Evolutionary conservation across 345 rosid genomes (phyloP).

Genomic region (Aurinia saxatilis): DNA sequence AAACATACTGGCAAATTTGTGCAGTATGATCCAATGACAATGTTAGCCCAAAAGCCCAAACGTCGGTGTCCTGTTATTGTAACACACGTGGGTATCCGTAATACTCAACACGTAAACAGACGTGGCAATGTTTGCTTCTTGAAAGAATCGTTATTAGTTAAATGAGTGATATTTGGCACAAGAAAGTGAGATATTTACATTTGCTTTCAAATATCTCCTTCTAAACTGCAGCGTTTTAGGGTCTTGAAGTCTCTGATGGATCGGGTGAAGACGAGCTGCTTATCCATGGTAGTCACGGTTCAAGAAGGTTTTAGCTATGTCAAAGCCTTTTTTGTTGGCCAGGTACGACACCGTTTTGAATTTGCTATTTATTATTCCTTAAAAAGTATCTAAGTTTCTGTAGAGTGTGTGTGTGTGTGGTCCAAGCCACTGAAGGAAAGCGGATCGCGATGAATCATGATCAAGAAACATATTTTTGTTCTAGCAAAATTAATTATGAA

Average conservation of each 20-base stretch:
- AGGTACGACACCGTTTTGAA: constrained; percentile 16
- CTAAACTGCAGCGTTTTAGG: neutral
- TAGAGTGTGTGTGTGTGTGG: neutral
- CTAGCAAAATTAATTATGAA: too few relatives aligned
- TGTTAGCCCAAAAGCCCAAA: neutral
- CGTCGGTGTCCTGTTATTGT: neutral
- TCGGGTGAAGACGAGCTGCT: constrained; percentile 29
- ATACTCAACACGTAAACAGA: neutral
- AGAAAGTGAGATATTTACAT: neutral
- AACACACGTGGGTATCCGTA: neutral
- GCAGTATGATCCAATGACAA: neutral
- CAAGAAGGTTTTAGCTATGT: constrained; percentile 42
- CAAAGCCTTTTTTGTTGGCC: constrained; percentile 42
- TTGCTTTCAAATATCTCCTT: neutral
- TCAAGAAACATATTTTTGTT: too few relatives aligned
- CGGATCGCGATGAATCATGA: neutral
- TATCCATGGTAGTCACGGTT: constrained; percentile 37
- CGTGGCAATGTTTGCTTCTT: constrained; percentile 21
- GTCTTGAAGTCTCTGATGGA: constrained; percentile 19
- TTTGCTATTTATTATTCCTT: neutral
- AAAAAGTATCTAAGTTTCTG: too few relatives aligned
- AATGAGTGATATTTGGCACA: neutral
- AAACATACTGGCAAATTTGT: neutral
- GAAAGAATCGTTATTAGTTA: neutral
- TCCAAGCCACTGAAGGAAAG: neutral